These are phyloP conservation scores for Naganishia cerealis DNA, from an alignment of 1,284 basidiomycete species.

Conservation along the genomic window DNA sequence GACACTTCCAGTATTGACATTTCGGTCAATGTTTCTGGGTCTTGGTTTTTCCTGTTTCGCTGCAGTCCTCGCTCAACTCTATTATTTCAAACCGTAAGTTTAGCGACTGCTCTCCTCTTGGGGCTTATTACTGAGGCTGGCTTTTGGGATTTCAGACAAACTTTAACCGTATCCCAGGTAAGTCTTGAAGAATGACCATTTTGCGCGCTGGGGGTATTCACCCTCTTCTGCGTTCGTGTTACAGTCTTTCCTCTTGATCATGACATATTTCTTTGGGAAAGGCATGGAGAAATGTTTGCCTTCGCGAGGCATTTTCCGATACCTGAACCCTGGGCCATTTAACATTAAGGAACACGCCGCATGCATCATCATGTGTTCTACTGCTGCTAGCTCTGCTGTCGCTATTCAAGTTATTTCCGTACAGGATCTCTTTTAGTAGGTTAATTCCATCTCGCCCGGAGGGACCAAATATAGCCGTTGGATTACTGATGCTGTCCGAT, in stretches of 20 bases:
- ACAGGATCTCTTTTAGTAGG: constrained; percentile 44
- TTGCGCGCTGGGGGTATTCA: constrained; percentile 47
- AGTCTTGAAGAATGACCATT: not conserved
- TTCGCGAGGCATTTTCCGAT: constrained; percentile 49
- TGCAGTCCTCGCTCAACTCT: constrained; percentile 54
- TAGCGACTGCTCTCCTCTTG: not conserved
- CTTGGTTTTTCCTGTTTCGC: constrained; percentile 46
- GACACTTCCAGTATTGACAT: constrained; percentile 52
- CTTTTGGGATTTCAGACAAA: constrained; percentile 10
- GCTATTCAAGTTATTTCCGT: constrained; percentile 47
- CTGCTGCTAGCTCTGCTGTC: constrained; percentile 44
- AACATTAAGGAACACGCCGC: constrained; percentile 55
- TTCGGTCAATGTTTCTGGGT: constrained; percentile 56
- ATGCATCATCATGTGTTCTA: constrained; percentile 35
- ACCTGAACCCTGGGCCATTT: constrained; percentile 58
- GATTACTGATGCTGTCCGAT: too few species aligned
- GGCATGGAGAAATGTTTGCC: constrained; percentile 50
- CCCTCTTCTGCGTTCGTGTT: constrained; percentile 50
- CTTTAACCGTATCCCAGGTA: constrained; percentile 2
- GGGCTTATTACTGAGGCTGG: not conserved
- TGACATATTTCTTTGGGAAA: constrained; percentile 54
- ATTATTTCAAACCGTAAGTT: constrained; percentile 37
- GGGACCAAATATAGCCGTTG: not conserved
- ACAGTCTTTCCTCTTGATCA: constrained; percentile 58
- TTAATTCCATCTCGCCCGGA: not conserved